Evolutionary conservation across 257 asterid genomes (phyloP).

Genomic region (Rauvolfia tetraphylla): DNA sequence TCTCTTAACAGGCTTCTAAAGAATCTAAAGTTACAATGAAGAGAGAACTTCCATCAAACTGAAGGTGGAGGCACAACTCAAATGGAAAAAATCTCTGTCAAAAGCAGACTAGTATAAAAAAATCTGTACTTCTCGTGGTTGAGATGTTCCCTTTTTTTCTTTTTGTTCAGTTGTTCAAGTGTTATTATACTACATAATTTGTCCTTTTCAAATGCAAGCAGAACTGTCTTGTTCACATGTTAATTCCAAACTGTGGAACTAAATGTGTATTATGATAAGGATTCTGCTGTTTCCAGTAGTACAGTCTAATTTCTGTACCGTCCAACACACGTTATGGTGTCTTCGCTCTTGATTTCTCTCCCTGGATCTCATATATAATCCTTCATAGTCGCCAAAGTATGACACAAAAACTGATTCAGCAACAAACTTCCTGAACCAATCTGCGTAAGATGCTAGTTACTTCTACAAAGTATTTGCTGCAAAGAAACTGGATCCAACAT

Average conservation of each 20-base stretch:
- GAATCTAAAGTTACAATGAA: constrained; percentile 57
- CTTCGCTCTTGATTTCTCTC: neutral
- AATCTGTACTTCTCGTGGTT: neutral
- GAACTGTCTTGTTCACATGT: neutral
- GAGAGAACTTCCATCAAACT: neutral
- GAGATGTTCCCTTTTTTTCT: neutral
- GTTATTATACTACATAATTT: constrained; percentile 1
- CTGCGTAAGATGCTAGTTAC: too few relatives aligned
- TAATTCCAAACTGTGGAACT: neutral
- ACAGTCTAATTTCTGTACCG: neutral
- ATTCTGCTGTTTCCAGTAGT: neutral
- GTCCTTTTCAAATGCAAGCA: neutral
- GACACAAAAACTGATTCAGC: too few relatives aligned
- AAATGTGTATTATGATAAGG: neutral
- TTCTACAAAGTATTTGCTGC: too few relatives aligned
- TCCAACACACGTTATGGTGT: neutral
- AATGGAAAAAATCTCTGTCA: neutral
- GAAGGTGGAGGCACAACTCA: neutral
- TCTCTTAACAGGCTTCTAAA: constrained; percentile 50
- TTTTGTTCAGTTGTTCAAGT: constrained; percentile 5
- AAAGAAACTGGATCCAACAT: neutral
- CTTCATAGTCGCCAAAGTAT: too few relatives aligned
- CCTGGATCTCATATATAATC: too few relatives aligned
- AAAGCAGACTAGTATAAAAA: neutral
- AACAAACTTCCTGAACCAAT: too few relatives aligned